Evolutionary conservation across 306 rosid genomes (phyloP), one percentile per base, ranked within the genome.

Genomic region (Luffa acutangula): DNA sequence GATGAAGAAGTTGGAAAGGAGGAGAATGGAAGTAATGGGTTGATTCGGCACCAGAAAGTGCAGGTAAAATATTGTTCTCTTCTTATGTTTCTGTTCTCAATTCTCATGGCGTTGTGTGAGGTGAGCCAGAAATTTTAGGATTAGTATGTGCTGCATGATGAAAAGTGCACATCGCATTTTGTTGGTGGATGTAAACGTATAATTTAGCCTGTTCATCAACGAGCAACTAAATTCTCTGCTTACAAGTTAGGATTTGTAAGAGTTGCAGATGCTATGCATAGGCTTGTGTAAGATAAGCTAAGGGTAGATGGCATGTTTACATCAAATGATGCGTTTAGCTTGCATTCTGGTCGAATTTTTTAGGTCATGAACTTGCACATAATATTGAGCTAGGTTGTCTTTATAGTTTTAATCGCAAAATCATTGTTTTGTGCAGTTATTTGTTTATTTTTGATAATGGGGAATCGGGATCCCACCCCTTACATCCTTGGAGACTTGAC

Each of bases 1-100:
- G 95, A 91, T 58, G 97, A 91, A 71, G 98, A 91, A 69, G 77
- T 88, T 77, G 91, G 82, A 63, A 91, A 91, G 88, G 93, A 87
- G 17, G 81, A 62, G 3, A 78, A 79, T 80, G 67, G 12, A 67
- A 37, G 75, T 67, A 80, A 86, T 20, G 93, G 84, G 1, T 81
- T 87, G 53, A 41, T 86, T 78, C 82, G 81, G 17, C 85, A 80
- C 4, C 80, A 82, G 1, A 89, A 91, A 81, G 49, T 84, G 84
- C 92, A 83, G 98, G 98, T 91, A 79, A 45, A 18, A 13, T 80
- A 25, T 25, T 67, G 59, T 18, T 79, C 17, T 17, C 49, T 18
- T 79, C 17, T 17, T 59, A 14, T 33, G 48, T 46, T 71, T 18
- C 25, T 12, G 14, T 18, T 57, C 52, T 41, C 45, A 1, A 3